Evolutionary conservation across 768 basidiomycete genomes (phyloP), one percentile per base, ranked within the genome.

Genomic region (Macrolepiota fuliginosa): DNA sequence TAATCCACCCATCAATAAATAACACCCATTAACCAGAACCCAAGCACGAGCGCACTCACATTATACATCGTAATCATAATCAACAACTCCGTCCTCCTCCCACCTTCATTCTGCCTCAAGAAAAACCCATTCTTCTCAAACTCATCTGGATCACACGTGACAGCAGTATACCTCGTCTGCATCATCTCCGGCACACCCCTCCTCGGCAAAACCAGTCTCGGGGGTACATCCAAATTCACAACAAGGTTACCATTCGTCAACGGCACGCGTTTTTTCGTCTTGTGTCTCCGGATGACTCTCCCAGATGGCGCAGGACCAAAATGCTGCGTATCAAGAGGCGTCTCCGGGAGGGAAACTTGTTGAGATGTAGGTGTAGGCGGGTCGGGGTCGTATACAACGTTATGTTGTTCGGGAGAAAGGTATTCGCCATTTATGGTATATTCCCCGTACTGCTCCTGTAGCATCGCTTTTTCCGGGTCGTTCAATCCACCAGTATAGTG

Each of bases 31-130:
- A 4, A 15, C 25, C 32, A 5, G 2, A 32, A 5, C 5, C 13
- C 3, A 49, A 2, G 37, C 62, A n/a, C n/a, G 35, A 54, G 24
- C n/a, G n/a, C 36, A 65, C 67, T 60, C 72, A 96, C 96, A 72
- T 97, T 97, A 71, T 90, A 97, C 94, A 97, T 94, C 24, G 95
- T 98, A 68, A 98, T 91, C 61, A 94, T 92, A 70, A 98, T 90
- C 76, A 96, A 91, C 58, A 98, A 72, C 69, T 98, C 96, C 12
- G 94, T 97, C 59, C 88, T 83, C 56, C 94, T 81, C 32, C 87
- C 86, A 63, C 76, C 83, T 68, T 91, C 84, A 69, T 90, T 90
- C 71, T 97, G 96, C 54, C 95, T 81, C 32, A 98, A 79, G 62
- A 88, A 91, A 73, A 92, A 96, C 11, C 91, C 89, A 51, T 85